Conservation (phyloP, 768 basidiomycete species). For the Boletales sp. region DNA sequence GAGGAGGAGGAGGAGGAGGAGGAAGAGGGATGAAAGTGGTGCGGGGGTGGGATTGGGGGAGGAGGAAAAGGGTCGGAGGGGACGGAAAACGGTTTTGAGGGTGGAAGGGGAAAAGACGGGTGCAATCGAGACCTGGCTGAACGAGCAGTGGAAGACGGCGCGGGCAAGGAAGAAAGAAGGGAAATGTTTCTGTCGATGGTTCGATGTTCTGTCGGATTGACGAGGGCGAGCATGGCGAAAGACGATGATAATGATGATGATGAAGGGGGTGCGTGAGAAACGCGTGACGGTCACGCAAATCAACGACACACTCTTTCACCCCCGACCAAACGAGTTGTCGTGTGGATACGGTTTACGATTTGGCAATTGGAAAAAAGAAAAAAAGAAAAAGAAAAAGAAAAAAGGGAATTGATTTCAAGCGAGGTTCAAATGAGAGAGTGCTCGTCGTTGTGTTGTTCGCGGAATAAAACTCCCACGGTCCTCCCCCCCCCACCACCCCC, state of each 20-base stretch:
- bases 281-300: conserved; percentile 16
- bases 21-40: not conserved
- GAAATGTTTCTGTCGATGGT: conserved; percentile 27
- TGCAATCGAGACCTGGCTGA: conserved; percentile 7
- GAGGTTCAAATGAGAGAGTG: too few species aligned
- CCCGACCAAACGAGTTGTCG: too few species aligned
- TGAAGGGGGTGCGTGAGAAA: conserved; percentile 20
- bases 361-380: too few species aligned
- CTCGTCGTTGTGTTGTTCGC: too few species aligned
- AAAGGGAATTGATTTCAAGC: too few species aligned
- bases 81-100: conserved; percentile 12
- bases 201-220: conserved; percentile 37
- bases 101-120: conserved; percentile 18
- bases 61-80: conserved; percentile 16
- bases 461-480: too few species aligned
- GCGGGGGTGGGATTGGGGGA: conserved; percentile 16
- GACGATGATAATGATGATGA: conserved; percentile 8
- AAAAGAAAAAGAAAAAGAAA: not conserved
- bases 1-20: too few species aligned
- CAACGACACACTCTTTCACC: not conserved
- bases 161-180: not conserved
- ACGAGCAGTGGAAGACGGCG: conserved; percentile 22
- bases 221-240: conserved; percentile 46
- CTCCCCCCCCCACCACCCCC: not conserved
- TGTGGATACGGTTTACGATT: too few species aligned